Base-by-base conservation (phyloP, 371 early-diverging fungal genomes). In the Mortierella sp. region DNA sequence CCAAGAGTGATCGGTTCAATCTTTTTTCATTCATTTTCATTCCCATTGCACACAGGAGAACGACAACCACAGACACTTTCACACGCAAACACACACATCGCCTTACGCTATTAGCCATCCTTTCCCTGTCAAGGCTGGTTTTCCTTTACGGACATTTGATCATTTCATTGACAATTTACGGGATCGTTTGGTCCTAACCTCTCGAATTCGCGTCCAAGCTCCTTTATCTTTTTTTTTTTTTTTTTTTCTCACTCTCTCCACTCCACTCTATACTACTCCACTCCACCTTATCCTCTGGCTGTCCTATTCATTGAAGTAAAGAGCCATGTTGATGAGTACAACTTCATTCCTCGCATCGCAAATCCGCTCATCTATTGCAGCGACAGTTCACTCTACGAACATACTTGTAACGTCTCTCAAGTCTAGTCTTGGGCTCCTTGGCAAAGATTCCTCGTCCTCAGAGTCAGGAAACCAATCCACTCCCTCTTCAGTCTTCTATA, bases 291-390 rank as follows among this genome's bases (percentile, higher is more conserved):
- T 6, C 39, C 39, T 39, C 39, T 39, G 6, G 4, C 10, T 43
- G 43, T 12, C 9, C 43, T 43, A 43, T 43, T 14, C 9, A 43
- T 14, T 12, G 43, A 30, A 30, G 30, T 30, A 30, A 30, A n/a
- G 47, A 43, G 61, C 40, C 62, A 74, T 81, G 76, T 28, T 81
- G 62, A 68, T 81, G 72, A 81, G 75, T 61, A 72, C 81, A 45
- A 72, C 81, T n/a, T 68, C 81, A n/a, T 72, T 80, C 37, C 49
- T 81, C 37, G 57, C 64, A 18, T 75, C 81, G 18, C 81, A 81
- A 10, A 14, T 75, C 22, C 81, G 81, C 28, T 47, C 75, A 6
- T 62, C 81, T 22, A 47, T 81, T 58, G 47, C 81, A 26, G 76
- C 81, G 8, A 75, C 81, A 0, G 66, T 69, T n/a, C 68, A 72